Evolutionary conservation across 1,284 basidiomycete species (phyloP), one percentile per base, ranked within the genome.

Genomic region (Trichosporon sp.): DNA sequence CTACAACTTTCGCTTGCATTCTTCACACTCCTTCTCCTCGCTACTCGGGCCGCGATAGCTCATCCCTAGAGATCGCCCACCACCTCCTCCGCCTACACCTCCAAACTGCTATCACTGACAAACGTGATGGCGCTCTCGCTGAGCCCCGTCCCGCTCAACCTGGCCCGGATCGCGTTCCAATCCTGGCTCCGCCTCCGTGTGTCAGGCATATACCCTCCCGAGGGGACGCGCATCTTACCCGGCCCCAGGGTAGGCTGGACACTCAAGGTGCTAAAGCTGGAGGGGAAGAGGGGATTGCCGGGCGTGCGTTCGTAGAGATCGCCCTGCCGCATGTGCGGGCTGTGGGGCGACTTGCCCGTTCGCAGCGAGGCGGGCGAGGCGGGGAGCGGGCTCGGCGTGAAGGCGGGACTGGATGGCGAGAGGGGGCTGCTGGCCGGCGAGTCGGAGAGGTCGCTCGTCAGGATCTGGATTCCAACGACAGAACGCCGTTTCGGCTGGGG

Each of bases 101-200:
- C 59, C 26, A 63, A 48, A 35, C 59, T 63, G 6, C 31, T 35
- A 35, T 82, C 82, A 59, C 78, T 81, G 8, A 75, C 81, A 71
- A 83, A 83, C 19, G 82, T 83, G 56, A 83, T 81, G 0, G 82
- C 82, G 67, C 83, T 84, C 76, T 84, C 83, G 64, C 82, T 83
- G 68, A 84, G 59, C 1, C 81, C 83, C 38, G 82, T 78, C 1
- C 78, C 79, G 68, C 78, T 79, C 19, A 63, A 12, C 12, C 59
- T 14, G 4, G 31, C 32, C 1, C 59, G 11, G 31, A 63, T 63
- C 12, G 59, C 59, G 59, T 37, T 16, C 59, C 59, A 63, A 32
- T 63, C 59, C 59, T 63, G 59, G 31, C 59, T 63, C 12, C 59
- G 11, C 12, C 59, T 14, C 5, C 59, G 12, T 5, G 59, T n/a